These are phyloP conservation scores for Dioszegia aurantiaca DNA, from an alignment of 768 basidiomycete species.

Conservation along the genomic window DNA sequence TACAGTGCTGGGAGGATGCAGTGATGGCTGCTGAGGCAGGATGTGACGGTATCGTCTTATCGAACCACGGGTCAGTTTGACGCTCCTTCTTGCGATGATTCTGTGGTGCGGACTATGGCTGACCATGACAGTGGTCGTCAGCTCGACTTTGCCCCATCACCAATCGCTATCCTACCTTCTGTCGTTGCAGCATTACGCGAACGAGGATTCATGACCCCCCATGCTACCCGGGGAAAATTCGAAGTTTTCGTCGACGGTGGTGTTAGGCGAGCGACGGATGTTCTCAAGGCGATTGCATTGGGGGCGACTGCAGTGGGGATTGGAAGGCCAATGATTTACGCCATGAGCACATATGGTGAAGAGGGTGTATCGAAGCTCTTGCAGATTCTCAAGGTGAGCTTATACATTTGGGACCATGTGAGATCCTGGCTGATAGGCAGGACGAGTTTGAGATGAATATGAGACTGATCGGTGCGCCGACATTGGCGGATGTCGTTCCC, in stretches of 20 bases:
- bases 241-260: constrained; percentile 93
- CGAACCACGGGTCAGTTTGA: constrained; percentile 36
- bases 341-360: constrained; percentile 63
- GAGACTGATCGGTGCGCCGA: constrained; percentile 81
- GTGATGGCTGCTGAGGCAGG: constrained; percentile 68
- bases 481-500: constrained; percentile 72
- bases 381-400: constrained; percentile 61
- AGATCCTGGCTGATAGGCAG: constrained; percentile 54
- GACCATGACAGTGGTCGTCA: constrained; percentile 21
- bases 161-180: constrained; percentile 83
- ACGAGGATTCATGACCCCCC: constrained; percentile 60
- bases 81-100: neutral
- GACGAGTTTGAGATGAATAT: constrained; percentile 99
- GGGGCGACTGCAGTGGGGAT: constrained; percentile 73
- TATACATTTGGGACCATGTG: neutral
- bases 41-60: constrained; percentile 46
- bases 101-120: neutral
- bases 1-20: constrained; percentile 86
- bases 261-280: constrained; percentile 82
- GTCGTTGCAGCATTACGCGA: constrained; percentile 70
- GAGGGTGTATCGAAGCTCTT: constrained; percentile 82
- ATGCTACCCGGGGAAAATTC: constrained; percentile 63
- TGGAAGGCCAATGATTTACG: constrained; percentile 59
- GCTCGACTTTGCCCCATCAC: constrained; percentile 64
- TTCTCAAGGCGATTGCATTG: constrained; percentile 80